A percentile compares a stretch with the other conserved stretches of the same genome.
phyloP scores from a whole-genome alignment of 148 eudicot genomes.

The Arbutus unedo region DNA sequence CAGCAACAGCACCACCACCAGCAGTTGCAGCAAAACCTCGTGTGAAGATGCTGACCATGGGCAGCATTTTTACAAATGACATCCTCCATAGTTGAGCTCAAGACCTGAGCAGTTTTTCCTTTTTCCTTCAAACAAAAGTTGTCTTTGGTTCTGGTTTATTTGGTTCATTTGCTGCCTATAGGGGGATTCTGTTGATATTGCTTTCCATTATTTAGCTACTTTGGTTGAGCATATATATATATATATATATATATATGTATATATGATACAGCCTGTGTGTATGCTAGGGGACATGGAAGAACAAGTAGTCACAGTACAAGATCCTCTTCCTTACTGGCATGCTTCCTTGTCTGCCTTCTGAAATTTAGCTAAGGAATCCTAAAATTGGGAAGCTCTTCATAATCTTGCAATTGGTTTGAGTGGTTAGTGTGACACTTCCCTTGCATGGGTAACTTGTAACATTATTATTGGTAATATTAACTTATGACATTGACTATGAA shows the following conservation, averaged over 20 bases:
- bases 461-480: background rate
- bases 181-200: constrained; percentile 13
- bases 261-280: background rate
- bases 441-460: too few species aligned
- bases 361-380: background rate
- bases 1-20: constrained; percentile 40
- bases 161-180: background rate
- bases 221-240: background rate
- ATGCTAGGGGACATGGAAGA: background rate
- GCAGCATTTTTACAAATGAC: constrained; percentile 24
- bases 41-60: constrained; percentile 27
- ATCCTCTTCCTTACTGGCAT: background rate
- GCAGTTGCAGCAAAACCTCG: constrained; percentile 42
- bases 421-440: background rate
- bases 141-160: background rate
- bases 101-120: background rate
- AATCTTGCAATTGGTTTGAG: background rate
- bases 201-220: background rate
- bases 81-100: background rate
- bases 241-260: background rate
- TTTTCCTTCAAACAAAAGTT: background rate
- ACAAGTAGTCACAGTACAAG: background rate
- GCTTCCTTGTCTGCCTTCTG: background rate
- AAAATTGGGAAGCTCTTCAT: background rate
- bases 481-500: background rate